Conservation (phyloP, 1,284 basidiomycete species). For the Ustilago nuda region DNA sequence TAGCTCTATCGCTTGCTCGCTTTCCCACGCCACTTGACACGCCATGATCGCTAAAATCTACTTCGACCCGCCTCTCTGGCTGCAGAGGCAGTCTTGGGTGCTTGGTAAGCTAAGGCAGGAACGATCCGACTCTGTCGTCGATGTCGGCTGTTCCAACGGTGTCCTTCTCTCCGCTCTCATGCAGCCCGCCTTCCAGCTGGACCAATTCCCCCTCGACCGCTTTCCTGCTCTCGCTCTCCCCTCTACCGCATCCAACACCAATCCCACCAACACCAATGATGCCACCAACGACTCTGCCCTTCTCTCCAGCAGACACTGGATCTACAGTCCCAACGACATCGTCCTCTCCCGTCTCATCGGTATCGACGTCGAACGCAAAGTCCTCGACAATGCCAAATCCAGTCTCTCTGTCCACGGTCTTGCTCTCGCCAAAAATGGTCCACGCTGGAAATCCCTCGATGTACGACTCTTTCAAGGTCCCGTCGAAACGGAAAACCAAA, state of each 20-base stretch:
- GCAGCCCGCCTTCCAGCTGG: slow-evolving; percentile 54
- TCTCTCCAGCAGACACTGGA: slow-evolving; percentile 48
- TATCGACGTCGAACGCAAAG: slow-evolving; percentile 55
- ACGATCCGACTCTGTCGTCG: slow-evolving; percentile 49
- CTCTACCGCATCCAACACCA: neutral
- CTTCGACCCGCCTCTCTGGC: slow-evolving; percentile 54
- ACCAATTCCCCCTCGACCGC: slow-evolving; percentile 50
- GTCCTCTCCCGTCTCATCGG: slow-evolving; percentile 43
- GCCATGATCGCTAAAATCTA: slow-evolving; percentile 45
- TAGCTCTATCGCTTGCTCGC: neutral
- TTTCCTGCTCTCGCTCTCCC: slow-evolving; percentile 44
- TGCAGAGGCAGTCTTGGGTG: slow-evolving; percentile 54
- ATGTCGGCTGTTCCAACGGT: slow-evolving; percentile 53
- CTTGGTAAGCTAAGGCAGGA: slow-evolving; percentile 41
- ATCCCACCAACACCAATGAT: slow-evolving; percentile 3
- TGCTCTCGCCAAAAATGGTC: slow-evolving; percentile 43
- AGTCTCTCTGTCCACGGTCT: slow-evolving; percentile 49
- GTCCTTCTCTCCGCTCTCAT: slow-evolving; percentile 50
- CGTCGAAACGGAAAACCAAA: slow-evolving; percentile 79
- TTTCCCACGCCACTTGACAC: neutral
- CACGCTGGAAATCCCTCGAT: slow-evolving; percentile 52
- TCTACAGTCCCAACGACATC: slow-evolving; percentile 48
- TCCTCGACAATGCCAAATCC: slow-evolving; percentile 47
- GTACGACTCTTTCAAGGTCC: slow-evolving; percentile 74
- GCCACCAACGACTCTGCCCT: slow-evolving; percentile 15